phyloP scores from a whole-genome alignment of 164 flowering plant genomes.

The Chloranthus sessilifolius region DNA sequence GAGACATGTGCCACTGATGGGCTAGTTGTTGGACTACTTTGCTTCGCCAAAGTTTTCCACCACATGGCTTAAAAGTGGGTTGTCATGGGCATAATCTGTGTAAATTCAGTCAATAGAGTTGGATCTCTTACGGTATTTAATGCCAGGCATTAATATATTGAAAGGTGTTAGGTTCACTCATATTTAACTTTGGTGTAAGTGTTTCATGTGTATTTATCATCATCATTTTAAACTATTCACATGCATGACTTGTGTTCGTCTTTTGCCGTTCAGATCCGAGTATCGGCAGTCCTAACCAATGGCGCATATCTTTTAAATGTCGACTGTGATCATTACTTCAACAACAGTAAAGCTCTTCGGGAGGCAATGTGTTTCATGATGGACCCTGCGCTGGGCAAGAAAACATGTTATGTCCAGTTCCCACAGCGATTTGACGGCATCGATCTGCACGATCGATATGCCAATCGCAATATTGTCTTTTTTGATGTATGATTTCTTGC shows the following conservation, averaged over 20 bases:
- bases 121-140: no score
- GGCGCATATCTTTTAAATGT: conserved; percentile 98
- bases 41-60: no score
- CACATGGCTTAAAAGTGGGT: no score
- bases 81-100: no score
- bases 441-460: conserved; percentile 96
- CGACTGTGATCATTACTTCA: conserved; percentile 99
- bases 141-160: no score
- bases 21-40: no score
- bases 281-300: conserved; percentile 95
- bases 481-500: conserved; percentile 63
- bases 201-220: no score
- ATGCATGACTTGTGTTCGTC: neutral
- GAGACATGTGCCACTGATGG: no score
- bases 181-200: no score
- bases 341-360: conserved; percentile 91
- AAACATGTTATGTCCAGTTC: conserved; percentile 92
- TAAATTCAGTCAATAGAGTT: no score
- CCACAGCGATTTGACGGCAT: conserved; percentile 99
- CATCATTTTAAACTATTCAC: neutral
- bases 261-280: conserved; percentile 65
- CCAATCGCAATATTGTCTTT: conserved; percentile 94
- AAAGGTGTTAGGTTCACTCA: no score
- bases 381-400: conserved; percentile 88
- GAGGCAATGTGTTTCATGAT: conserved; percentile 99